phyloP scores from a whole-genome alignment of 106 monocot species.

The Platanthera guangdongensis region DNA sequence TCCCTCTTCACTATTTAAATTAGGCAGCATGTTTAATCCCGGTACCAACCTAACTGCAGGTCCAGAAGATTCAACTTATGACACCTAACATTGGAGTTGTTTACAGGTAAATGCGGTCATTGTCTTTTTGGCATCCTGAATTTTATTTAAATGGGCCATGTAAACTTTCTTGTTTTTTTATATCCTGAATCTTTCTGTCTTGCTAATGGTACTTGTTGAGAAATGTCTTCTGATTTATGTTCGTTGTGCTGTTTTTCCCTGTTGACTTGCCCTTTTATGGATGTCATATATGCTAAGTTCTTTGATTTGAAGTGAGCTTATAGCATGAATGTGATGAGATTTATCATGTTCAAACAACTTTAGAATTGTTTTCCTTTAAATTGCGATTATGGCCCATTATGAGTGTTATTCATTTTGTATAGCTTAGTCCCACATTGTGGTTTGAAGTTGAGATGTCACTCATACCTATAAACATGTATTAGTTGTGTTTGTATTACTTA shows the following conservation, averaged over 20 bases:
- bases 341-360: background rate
- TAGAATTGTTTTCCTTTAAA: background rate
- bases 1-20: background rate
- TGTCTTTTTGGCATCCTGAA: background rate
- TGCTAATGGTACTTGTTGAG: background rate
- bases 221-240: background rate
- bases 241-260: background rate
- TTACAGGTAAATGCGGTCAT: slow-evolving; percentile 50
- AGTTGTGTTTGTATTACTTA: too few species aligned
- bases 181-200: background rate
- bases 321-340: background rate
- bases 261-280: too few species aligned
- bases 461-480: too few species aligned
- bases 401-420: too few species aligned
- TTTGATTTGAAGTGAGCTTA: background rate
- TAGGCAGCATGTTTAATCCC: background rate
- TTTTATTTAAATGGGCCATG: background rate
- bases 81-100: slow-evolving; percentile 94
- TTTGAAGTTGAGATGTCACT: too few species aligned
- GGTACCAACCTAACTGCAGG: slow-evolving; percentile 23
- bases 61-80: slow-evolving; percentile 88
- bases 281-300: too few species aligned
- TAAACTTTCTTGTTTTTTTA: background rate
- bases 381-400: background rate
- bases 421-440: too few species aligned